Evolutionary conservation across 495 filamentous ascomycete species (phyloP), one percentile per base, ranked within the genome.

Genomic region (Letharia lupina): DNA sequence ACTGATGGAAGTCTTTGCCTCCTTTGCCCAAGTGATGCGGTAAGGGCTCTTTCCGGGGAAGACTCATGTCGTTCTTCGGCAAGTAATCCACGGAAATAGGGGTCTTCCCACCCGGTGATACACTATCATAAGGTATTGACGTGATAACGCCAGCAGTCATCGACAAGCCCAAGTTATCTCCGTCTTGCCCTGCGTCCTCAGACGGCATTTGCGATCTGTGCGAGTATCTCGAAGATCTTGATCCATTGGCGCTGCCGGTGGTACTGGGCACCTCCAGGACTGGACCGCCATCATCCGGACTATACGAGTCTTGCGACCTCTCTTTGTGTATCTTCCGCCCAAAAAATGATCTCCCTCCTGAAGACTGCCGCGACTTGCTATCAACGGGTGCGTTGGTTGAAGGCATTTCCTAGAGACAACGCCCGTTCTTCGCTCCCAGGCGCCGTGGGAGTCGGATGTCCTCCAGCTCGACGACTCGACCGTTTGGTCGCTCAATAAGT

Each of bases 301-400:
- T 77, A 54, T 67, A 68, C 56, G 68, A 67, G 52, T 84, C 81
- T 66, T 75, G 80, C 70, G 81, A 79, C 73, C 84, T 89, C 69
- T 91, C 91, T 75, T 91, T 91, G 75, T 91, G 79, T 69, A 84
- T 70, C 71, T 85, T 91, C 74, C 87, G 84, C 67, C 89, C 86
- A 75, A 94, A 94, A 81, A 96, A 93, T 61, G 89, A 91, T 78
- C 92, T 93, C 68, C 89, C 88, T 70, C 85, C 86, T 62, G 91
- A 92, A 61, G 89, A 89, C 79, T 92, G 89, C 74, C 90, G 84
- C 65, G 87, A 82, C 78, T 93, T 93, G 79, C 70, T 72, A 71
- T 91, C 87, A 78, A 80, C 73, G 67, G 85, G 80, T 68, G 87
- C 83, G 79, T 84, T 85, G 75, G 77, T 78, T 70, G 77, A 70